Percentiles rank a stretch among this genome's conserved stretches.
Evolutionary conservation across 257 asterid genomes (phyloP).

Genomic region (Paraleonurus japonicus): DNA sequence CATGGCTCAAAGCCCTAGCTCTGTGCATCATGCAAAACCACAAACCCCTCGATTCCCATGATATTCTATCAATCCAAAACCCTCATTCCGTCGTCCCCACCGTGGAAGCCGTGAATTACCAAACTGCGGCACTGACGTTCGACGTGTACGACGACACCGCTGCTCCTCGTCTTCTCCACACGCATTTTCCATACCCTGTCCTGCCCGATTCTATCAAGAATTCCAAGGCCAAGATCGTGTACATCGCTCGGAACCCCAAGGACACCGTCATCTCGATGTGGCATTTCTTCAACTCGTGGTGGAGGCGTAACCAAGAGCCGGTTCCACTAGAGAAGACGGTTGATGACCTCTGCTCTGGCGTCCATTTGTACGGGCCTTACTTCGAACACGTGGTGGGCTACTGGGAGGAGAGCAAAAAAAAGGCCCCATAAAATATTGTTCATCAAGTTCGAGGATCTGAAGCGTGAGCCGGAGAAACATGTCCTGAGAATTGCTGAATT

Average conservation of each 20-base stretch:
- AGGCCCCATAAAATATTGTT: conserved; percentile 5
- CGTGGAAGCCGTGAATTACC: not conserved
- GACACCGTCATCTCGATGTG: conserved; percentile 23
- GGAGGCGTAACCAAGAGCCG: not conserved
- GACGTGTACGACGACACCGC: conserved; percentile 10
- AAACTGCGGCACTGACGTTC: not conserved
- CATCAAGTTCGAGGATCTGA: conserved; percentile 21
- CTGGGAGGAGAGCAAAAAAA: conserved; percentile 10
- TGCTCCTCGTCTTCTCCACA: conserved; percentile 16
- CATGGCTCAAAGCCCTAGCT: conserved; percentile 22
- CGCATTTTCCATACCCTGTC: conserved; percentile 5
- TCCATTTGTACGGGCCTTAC: conserved; percentile 8
- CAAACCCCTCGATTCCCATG: not conserved
- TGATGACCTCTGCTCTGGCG: conserved; percentile 13
- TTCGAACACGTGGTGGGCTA: conserved; percentile 13
- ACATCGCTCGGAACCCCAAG: conserved; percentile 25
- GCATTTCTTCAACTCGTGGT: conserved; percentile 18
- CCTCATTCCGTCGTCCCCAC: conserved; percentile 14
- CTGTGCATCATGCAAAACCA: conserved; percentile 8
- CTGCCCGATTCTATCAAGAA: conserved; percentile 1
- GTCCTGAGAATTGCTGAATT: conserved; percentile 9
- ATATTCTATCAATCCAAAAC: not conserved
- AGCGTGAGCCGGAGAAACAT: not conserved
- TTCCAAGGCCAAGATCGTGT: conserved; percentile 17
- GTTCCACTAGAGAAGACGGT: not conserved